A percentile compares a stretch with the other conserved stretches of the same genome.
Evolutionary conservation across 768 basidiomycete species (phyloP).

Genomic region (Lentinula lateritia): DNA sequence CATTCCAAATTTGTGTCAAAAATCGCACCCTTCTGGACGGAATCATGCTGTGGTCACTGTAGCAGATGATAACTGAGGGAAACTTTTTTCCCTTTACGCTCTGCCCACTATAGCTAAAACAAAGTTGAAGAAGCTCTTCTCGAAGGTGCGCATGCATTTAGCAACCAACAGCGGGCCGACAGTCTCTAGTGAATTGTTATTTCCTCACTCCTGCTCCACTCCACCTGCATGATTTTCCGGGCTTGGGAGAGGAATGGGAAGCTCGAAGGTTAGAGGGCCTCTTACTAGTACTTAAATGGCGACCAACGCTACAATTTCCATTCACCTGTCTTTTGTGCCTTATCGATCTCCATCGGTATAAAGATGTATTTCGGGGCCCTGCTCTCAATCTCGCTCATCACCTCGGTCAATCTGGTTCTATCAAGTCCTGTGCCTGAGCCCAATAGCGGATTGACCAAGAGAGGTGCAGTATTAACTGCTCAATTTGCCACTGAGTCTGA

Average conservation of each 20-base stretch:
- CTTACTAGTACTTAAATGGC: too few species aligned
- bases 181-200: neutral
- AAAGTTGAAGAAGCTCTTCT: neutral
- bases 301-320: neutral
- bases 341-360: neutral
- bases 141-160: neutral
- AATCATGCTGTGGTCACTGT: neutral
- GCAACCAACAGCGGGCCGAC: neutral
- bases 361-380: neutral
- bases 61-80: neutral
- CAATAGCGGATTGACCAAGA: conserved; percentile 10
- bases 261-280: neutral
- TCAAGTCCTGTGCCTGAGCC: neutral
- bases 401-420: neutral
- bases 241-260: neutral
- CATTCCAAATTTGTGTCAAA: neutral
- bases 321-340: neutral
- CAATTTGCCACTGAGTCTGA: conserved; percentile 25
- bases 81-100: neutral
- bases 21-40: neutral
- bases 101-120: neutral
- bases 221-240: neutral
- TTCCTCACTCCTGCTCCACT: neutral
- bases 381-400: neutral
- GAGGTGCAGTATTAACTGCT: conserved; percentile 21